Evolutionary conservation across 2,329 filamentous ascomycete species (phyloP).

Genomic region (Neofusicoccum parvum): DNA sequence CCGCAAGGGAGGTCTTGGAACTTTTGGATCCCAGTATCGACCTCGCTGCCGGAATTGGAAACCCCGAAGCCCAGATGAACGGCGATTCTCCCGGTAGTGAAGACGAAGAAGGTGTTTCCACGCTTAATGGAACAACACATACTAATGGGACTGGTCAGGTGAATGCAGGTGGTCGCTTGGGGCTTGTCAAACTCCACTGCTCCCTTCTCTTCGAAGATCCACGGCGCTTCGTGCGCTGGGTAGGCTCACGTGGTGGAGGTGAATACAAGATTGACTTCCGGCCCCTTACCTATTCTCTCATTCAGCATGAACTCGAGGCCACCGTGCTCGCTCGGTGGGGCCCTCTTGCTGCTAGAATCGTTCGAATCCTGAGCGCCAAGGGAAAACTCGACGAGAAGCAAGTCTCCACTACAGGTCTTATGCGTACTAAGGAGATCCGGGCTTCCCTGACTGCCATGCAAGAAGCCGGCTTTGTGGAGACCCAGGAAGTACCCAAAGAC

Average conservation of each 20-base stretch:
- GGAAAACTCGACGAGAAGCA: constrained; percentile 96
- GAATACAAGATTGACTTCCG: constrained; percentile 85
- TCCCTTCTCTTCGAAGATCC: constrained; percentile 70
- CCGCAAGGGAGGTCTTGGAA: constrained; percentile 45
- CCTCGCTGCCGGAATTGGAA: constrained; percentile 38
- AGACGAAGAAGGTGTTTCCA: constrained; percentile 37
- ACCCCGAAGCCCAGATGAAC: constrained; percentile 25
- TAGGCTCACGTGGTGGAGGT: constrained; percentile 63
- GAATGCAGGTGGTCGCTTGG: constrained; percentile 27
- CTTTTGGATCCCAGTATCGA: constrained; percentile 45
- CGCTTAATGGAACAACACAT: neutral
- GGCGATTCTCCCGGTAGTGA: constrained; percentile 33
- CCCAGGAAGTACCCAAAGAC: constrained; percentile 93
- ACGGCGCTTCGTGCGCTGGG: constrained; percentile 68
- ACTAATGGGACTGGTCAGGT: neutral
- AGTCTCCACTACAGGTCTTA: constrained; percentile 75
- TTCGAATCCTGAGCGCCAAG: constrained; percentile 80
- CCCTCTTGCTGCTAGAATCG: constrained; percentile 74
- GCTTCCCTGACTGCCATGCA: constrained; percentile 84
- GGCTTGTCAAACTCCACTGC: constrained; percentile 69
- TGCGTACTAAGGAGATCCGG: constrained; percentile 83
- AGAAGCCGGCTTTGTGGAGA: constrained; percentile 80
- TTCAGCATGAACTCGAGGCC: constrained; percentile 77
- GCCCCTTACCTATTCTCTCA: constrained; percentile 69
- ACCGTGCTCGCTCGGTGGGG: constrained; percentile 70